Conservation (phyloP, 75 land plant species). For the Cryptomeria japonica region DNA sequence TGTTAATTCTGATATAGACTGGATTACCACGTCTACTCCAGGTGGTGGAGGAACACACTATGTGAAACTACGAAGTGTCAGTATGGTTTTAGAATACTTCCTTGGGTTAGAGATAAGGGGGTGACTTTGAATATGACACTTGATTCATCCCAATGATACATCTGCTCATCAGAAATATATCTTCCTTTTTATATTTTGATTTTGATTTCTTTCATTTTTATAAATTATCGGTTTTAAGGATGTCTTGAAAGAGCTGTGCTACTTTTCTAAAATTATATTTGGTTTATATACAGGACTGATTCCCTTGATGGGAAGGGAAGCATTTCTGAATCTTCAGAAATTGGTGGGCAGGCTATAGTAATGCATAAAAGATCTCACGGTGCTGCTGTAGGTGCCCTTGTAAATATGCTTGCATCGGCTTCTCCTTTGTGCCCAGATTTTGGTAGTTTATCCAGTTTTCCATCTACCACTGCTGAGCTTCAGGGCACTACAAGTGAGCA, state of each 20-base stretch:
- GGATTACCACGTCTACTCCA: not conserved
- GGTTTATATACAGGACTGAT: conserved; percentile 30
- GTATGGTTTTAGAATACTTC: not conserved
- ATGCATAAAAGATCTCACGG: conserved; percentile 53
- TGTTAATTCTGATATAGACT: not conserved
- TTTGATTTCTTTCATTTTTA: not conserved
- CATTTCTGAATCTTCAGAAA: conserved; percentile 25
- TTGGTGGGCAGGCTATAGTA: conserved; percentile 10
- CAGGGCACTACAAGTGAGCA: conserved; percentile 16
- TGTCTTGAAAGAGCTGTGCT: conserved; percentile 9
- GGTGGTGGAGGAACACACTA: not conserved
- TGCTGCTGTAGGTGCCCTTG: conserved; percentile 88
- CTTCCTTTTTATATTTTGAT: not conserved
- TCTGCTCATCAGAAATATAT: not conserved
- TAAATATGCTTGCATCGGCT: conserved; percentile 75
- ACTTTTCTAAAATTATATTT: not conserved
- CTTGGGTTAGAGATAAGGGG: not conserved
- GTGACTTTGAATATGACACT: not conserved
- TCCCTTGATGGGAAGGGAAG: conserved; percentile 35
- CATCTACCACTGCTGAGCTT: conserved; percentile 16
- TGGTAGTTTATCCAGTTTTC: conserved; percentile 29
- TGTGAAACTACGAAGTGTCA: not conserved
- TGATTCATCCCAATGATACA: not conserved
- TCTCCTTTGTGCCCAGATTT: conserved; percentile 72
- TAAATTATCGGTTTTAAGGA: not conserved